Percentiles rank a stretch among this genome's conserved stretches.
phyloP scores from a whole-genome alignment of 495 filamentous ascomycete species.

The Pseudevernia furfuracea region DNA sequence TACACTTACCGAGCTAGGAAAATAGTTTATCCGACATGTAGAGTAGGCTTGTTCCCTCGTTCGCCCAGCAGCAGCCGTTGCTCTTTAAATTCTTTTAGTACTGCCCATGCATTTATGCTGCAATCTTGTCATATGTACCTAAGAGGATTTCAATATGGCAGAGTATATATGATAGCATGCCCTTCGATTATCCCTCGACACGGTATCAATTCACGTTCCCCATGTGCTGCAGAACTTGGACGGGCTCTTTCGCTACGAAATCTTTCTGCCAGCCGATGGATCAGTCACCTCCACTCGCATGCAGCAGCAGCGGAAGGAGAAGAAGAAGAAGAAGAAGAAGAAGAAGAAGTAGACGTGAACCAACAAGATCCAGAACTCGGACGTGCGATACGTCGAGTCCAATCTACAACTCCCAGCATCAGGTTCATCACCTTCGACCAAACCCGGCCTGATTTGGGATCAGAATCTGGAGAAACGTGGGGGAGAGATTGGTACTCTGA shows the following conservation, averaged over 20 bases:
- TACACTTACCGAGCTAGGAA: neutral
- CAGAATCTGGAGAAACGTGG: neutral
- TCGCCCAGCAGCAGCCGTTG: neutral
- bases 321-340: too few relatives aligned
- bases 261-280: neutral
- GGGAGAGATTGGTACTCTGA: too few relatives aligned
- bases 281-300: neutral
- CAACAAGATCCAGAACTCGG: neutral
- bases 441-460: neutral
- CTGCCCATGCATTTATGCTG: neutral
- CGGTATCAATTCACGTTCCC: neutral
- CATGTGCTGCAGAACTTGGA: neutral
- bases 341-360: neutral
- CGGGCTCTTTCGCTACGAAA: neutral
- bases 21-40: conserved; percentile 12
- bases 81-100: neutral
- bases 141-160: neutral
- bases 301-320: neutral
- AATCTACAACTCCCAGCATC: neutral
- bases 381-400: neutral
- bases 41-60: too few relatives aligned
- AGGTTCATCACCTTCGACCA: neutral
- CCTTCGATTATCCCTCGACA: neutral
- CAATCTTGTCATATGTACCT: conserved; percentile 2
- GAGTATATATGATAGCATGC: neutral